These are phyloP conservation scores for Onygena corvina DNA, from an alignment of 2,329 filamentous ascomycete genomes.

Conservation along the genomic window DNA sequence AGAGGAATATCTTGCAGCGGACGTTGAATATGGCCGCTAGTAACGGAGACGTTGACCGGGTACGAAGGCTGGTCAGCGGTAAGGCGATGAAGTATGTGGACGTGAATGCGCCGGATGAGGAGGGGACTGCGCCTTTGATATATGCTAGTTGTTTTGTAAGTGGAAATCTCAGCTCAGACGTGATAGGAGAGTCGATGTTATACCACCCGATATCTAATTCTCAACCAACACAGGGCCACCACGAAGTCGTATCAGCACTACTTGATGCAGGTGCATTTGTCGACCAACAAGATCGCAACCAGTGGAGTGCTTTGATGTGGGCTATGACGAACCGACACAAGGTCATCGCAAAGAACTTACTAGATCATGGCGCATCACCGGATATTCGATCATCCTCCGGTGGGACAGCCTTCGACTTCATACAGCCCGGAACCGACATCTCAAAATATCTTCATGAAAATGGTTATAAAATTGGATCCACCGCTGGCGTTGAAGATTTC, in stretches of 20 bases:
- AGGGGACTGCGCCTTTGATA: slow-evolving; percentile 90
- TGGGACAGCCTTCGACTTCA: slow-evolving; percentile 89
- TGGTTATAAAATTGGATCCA: slow-evolving; percentile 54
- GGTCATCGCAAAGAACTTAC: slow-evolving; percentile 78
- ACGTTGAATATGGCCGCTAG: slow-evolving; percentile 89
- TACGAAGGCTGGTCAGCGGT: slow-evolving; percentile 62
- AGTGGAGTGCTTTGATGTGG: slow-evolving; percentile 99
- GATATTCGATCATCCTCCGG: slow-evolving; percentile 92
- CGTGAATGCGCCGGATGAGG: slow-evolving; percentile 77
- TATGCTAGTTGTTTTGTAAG: slow-evolving; percentile 95
- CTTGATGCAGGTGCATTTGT: slow-evolving; percentile 78
- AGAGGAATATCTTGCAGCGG: slow-evolving; percentile 70
- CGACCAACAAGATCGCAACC: slow-evolving; percentile 86
- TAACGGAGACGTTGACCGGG: slow-evolving; percentile 79
- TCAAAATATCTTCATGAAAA: slow-evolving; percentile 90
- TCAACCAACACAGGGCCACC: slow-evolving; percentile 54
- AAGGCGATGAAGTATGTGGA: slow-evolving; percentile 65
- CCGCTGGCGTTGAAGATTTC: slow-evolving; percentile 60
- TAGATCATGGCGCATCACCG: slow-evolving; percentile 89
- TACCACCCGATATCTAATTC: slow-evolving; percentile 6
- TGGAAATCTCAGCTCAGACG: slow-evolving; percentile 17
- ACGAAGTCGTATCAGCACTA: slow-evolving; percentile 71
- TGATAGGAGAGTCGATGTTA: neutral
- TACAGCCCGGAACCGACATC: slow-evolving; percentile 89
- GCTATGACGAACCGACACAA: slow-evolving; percentile 98